Conservation (phyloP, 495 filamentous ascomycete genomes). For the Aspergillus baeticus region DNA sequence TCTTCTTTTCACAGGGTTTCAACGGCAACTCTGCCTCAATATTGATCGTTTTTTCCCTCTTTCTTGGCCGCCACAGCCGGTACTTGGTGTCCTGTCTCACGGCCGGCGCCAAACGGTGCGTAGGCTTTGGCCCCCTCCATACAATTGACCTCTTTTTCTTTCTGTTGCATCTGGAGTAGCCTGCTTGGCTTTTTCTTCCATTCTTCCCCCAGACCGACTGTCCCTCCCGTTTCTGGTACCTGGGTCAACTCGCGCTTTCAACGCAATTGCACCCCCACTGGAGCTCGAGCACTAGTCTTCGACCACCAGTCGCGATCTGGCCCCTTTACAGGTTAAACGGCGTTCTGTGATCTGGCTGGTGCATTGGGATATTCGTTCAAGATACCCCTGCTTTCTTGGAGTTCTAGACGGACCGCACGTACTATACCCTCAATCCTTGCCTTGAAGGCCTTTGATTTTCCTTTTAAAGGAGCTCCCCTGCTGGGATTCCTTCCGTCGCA, state of each 20-base stretch:
- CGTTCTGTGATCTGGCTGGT: conserved; percentile 37
- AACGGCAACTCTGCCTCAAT: conserved; percentile 26
- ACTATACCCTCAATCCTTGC: conserved; percentile 34
- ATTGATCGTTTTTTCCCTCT: conserved; percentile 39
- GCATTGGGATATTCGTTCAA: conserved; percentile 38
- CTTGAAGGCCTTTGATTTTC: conserved; percentile 42
- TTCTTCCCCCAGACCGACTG: conserved; percentile 18
- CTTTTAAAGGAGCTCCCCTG: conserved; percentile 27
- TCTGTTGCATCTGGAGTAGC: conserved; percentile 25
- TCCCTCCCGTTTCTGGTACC: conserved; percentile 16
- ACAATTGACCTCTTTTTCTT: conserved; percentile 24
- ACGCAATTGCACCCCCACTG: conserved; percentile 11
- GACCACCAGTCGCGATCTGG: conserved; percentile 23
- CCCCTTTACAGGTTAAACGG: conserved; percentile 32
- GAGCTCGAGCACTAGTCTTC: not conserved
- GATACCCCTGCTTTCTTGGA: conserved; percentile 44
- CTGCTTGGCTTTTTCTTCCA: conserved; percentile 16
- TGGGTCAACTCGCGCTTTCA: conserved; percentile 6
- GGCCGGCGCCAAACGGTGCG: conserved; percentile 57
- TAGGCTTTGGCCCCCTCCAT: conserved; percentile 46
- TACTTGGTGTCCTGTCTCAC: conserved; percentile 57
- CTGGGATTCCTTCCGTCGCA: conserved; percentile 18
- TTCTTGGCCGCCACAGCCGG: conserved; percentile 54
- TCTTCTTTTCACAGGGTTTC: conserved; percentile 24
- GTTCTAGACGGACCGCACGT: conserved; percentile 35